Evolutionary conservation across 2,329 filamentous ascomycete genomes (phyloP).

Genomic region (Fusarium luffae): DNA sequence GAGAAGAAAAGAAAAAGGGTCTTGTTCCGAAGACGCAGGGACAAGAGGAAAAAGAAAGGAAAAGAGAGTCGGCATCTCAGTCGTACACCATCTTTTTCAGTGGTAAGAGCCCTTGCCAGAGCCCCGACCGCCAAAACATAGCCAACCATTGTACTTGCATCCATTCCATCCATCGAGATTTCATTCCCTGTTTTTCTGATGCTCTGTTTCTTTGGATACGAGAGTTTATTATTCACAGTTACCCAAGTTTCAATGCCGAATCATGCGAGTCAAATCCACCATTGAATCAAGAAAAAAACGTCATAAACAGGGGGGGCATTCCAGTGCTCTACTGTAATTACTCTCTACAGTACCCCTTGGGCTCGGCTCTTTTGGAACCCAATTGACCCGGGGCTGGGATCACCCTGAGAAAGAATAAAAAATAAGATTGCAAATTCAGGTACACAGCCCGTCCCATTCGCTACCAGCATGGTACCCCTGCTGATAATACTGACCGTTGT

Average conservation of each 20-base stretch:
- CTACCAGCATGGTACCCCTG: constrained; percentile 18
- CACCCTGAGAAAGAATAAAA: constrained; percentile 21
- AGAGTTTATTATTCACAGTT: neutral
- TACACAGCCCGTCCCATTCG: constrained; percentile 21
- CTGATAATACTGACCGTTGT: constrained; percentile 7
- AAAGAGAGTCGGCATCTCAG: constrained; percentile 4
- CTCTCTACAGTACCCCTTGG: constrained; percentile 10
- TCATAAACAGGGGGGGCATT: constrained; percentile 12
- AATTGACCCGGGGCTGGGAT: constrained; percentile 29
- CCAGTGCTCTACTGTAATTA: neutral
- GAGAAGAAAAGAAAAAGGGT: constrained; percentile 2
- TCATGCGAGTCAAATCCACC: constrained; percentile 5
- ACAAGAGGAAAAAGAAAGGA: neutral
- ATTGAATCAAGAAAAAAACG: neutral
- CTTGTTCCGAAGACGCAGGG: neutral
- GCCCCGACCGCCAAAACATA: neutral
- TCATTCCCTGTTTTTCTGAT: neutral
- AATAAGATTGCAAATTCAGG: constrained; percentile 33
- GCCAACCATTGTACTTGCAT: neutral
- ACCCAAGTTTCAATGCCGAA: neutral
- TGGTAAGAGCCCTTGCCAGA: neutral
- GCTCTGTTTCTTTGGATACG: neutral
- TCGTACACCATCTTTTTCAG: constrained; percentile 1
- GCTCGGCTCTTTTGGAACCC: constrained; percentile 26
- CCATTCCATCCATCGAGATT: constrained; percentile 30